Base-by-base conservation (phyloP, 2,329 filamentous ascomycete genomes). In the Alternaria triticimaculans region DNA sequence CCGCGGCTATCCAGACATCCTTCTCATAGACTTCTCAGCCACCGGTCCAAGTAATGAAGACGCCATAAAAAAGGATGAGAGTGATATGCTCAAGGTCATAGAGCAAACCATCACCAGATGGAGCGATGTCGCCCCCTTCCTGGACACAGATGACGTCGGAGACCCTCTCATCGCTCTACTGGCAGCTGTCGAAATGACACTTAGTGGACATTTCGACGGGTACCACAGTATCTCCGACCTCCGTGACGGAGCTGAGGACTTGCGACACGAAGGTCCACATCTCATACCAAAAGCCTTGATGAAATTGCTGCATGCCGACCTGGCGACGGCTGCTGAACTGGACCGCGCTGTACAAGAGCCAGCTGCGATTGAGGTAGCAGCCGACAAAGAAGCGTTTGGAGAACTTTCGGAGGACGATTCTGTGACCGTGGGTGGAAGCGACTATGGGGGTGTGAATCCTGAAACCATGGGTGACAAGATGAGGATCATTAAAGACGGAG, bases 1-100 rank as follows among this genome's bases (percentile, higher is more conserved):
- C 49, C 50, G 62, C 10, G 60, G 63, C 8, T 72, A 66, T 37
- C 68, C 66, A 4, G 60, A 69, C 55, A 44, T 68, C 0, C 57
- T 49, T 18, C 53, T 71, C 8, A 57, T 62, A 6, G 58, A 57
- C 10, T 69, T 69, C 20, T 25, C 26, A n/a, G 14, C 21, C 2
- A 50, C 41, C 1, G n/a, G n/a, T 5, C 12, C 20, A 25, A n/a
- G 28, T 4, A 48, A 25, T 3, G 50, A 46, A 20, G 28, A 26
- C 18, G 45, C 33, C 15, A 37, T n/a, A 3, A 41, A 33, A 6
- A 12, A 28, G 11, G 68, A 69, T 37, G 49, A 61, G 3, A 18
- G 37, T n/a, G 25, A 7, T 2, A 14, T 68, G 33, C 21, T 68
- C 11, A 9, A 9, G 26, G 18, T 70, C 1, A 44, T 69, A n/a